A percentile compares a stretch with the other conserved stretches of the same genome.
These are phyloP conservation scores for Boletus sp. DNA, from an alignment of 768 basidiomycete genomes.

Conservation along the genomic window DNA sequence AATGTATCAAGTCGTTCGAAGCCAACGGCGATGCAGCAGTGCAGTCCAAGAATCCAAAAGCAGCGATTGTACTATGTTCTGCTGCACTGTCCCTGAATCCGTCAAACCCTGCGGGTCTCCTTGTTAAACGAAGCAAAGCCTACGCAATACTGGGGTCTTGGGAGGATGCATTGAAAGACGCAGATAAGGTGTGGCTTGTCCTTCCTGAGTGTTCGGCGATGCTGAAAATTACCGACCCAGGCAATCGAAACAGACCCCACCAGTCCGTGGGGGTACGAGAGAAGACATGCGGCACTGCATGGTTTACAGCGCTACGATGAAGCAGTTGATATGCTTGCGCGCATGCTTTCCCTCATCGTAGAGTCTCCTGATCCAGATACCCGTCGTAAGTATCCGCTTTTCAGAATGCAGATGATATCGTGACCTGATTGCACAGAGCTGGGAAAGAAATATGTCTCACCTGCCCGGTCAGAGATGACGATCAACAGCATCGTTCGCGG, in stretches of 20 bases:
- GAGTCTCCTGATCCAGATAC: neutral
- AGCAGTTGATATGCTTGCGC: neutral
- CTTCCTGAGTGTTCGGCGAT: rapidly evolving
- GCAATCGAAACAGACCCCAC: neutral
- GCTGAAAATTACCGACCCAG: neutral
- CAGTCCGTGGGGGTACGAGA: neutral
- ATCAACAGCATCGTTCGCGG: neutral
- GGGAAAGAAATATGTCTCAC: neutral
- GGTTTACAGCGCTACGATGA: neutral
- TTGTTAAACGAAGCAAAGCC: slow-evolving; percentile 9
- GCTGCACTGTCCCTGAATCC: neutral
- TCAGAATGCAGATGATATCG: rapidly evolving
- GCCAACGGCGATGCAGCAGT: neutral
- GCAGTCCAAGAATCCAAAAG: neutral
- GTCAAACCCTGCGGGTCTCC: neutral
- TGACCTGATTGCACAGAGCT: neutral
- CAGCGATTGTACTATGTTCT: slow-evolving; percentile 6
- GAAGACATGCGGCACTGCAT: slow-evolving; percentile 1
- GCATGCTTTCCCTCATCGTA: neutral
- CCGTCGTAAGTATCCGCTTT: neutral
- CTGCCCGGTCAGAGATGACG: neutral
- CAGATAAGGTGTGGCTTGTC: slow-evolving; percentile 5
- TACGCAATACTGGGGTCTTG: neutral
- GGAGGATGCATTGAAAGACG: slow-evolving; percentile 11
- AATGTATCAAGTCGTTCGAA: neutral